These are phyloP conservation scores for Trypanosomatidae sp. DNA, from an alignment of 208 protist species.

Conservation along the genomic window DNA sequence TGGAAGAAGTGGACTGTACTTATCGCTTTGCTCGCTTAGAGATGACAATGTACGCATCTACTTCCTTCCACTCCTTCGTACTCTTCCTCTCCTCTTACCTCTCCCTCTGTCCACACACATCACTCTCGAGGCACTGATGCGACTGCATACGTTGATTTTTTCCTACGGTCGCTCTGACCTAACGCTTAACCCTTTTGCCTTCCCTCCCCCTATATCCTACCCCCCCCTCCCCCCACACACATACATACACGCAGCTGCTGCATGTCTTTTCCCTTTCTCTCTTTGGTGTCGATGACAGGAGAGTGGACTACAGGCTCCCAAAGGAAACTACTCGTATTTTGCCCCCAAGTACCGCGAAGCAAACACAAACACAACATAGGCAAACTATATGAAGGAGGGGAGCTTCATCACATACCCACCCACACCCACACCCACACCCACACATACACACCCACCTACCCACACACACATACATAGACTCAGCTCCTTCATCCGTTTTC, in stretches of 20 bases:
- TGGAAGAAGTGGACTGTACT: neutral
- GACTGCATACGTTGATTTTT: neutral
- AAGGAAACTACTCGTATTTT: neutral
- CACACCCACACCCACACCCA: neutral
- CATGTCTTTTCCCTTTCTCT: neutral
- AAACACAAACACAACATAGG: neutral
- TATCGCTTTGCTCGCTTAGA: neutral
- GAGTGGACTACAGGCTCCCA: neutral
- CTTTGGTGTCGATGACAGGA: neutral
- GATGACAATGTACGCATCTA: neutral
- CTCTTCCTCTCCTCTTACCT: neutral
- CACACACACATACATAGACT: neutral
- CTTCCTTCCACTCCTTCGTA: neutral
- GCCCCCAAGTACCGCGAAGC: neutral
- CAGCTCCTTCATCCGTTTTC: conserved; percentile 11
- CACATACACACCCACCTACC: neutral
- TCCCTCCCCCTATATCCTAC: neutral
- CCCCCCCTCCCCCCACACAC: neutral
- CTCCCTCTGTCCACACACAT: neutral
- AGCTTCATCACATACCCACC: neutral
- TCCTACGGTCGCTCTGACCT: neutral
- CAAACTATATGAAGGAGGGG: neutral
- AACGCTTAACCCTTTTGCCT: neutral
- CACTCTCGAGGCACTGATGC: neutral
- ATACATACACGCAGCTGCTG: neutral